These are phyloP conservation scores for Scenedesmus sp. DNA, from an alignment of 163 green algal genomes.

Conservation along the genomic window DNA sequence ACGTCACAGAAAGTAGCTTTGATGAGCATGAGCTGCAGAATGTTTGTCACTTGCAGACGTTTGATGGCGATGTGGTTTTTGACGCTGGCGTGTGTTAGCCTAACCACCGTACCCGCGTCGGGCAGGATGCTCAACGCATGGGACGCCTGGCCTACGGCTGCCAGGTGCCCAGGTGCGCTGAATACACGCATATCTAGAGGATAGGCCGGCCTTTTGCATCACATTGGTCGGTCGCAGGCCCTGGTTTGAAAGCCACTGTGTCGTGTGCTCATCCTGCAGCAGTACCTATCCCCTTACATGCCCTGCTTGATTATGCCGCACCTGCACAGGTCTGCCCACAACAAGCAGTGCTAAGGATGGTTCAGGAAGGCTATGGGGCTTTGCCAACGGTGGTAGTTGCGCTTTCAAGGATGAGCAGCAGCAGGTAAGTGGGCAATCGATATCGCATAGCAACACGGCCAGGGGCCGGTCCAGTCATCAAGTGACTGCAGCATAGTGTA, in stretches of 20 bases:
- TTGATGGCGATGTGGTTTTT: neutral
- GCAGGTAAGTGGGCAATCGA: neutral
- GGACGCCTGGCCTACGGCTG: neutral
- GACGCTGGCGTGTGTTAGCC: neutral
- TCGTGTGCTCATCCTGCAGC: neutral
- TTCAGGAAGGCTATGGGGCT: neutral
- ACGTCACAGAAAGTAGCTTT: neutral
- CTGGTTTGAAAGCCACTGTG: neutral
- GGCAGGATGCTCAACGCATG: neutral
- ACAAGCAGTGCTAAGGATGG: neutral
- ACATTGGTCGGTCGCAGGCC: neutral
- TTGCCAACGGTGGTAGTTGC: neutral
- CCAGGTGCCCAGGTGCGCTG: neutral
- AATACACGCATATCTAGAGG: too few species aligned
- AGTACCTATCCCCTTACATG: neutral
- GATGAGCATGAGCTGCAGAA: neutral
- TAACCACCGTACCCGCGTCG: neutral
- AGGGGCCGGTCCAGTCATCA: too few species aligned
- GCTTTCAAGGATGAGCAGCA: constrained; percentile 1
- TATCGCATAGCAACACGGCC: neutral
- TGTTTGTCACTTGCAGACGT: neutral
- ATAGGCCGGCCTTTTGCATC: neutral
- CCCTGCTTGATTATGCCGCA: neutral
- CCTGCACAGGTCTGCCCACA: neutral
- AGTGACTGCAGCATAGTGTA: too few species aligned